Evolutionary conservation across 352 stramenopile species (phyloP).

Genomic region (Thraustochytrium striatum): DNA sequence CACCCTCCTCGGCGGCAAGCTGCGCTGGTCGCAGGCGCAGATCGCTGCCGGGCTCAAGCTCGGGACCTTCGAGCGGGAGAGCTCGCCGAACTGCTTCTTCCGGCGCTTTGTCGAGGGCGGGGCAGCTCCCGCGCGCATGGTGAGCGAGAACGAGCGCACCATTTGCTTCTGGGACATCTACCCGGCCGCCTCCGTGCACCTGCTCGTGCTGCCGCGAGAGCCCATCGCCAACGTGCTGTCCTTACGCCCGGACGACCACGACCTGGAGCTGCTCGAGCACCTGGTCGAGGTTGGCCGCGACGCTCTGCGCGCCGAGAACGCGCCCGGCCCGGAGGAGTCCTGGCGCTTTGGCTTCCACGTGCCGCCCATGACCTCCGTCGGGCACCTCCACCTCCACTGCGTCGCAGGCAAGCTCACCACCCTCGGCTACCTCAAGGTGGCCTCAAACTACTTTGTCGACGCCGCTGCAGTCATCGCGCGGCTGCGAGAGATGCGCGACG

Average conservation of each 20-base stretch:
- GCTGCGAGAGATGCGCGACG: background rate
- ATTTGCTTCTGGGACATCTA: slow-evolving; percentile 9
- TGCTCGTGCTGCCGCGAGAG: slow-evolving; percentile 15
- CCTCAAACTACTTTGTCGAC: slow-evolving; percentile 5
- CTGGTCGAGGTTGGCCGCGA: slow-evolving; percentile 2
- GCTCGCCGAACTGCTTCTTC: background rate
- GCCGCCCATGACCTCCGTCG: slow-evolving; percentile 60
- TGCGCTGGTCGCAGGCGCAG: background rate
- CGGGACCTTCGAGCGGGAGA: background rate
- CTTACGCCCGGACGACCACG: background rate
- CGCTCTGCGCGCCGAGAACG: background rate
- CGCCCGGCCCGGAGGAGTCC: background rate
- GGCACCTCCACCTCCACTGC: slow-evolving; percentile 65
- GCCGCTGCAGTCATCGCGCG: background rate
- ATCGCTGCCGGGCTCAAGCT: no score
- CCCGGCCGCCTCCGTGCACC: background rate
- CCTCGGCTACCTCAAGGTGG: slow-evolving; percentile 14
- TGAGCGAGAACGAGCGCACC: background rate
- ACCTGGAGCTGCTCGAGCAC: background rate
- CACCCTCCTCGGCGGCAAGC: no score
- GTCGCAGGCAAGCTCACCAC: background rate
- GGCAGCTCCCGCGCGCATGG: slow-evolving; percentile 15
- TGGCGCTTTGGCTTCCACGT: slow-evolving; percentile 60
- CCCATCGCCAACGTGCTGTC: slow-evolving; percentile 10
- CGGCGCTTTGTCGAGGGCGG: background rate